Base-by-base conservation (phyloP, 1,284 basidiomycete genomes). In the Paramarasmius palmivorus region DNA sequence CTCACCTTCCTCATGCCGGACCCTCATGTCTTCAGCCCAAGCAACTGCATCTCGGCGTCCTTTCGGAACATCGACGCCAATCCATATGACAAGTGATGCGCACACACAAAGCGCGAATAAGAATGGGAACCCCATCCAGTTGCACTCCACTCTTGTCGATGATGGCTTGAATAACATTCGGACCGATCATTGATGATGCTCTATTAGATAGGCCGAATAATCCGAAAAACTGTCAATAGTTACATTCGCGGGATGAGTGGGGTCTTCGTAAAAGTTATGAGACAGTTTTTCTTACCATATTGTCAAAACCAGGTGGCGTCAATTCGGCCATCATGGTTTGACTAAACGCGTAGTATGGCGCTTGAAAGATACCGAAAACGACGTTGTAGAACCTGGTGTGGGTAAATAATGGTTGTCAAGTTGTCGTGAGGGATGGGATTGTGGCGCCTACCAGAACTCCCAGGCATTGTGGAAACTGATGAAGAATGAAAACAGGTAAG, bases 251-350 rank as follows among this genome's bases (percentile, higher is more conserved):
- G 14, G n/a, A 20, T 29, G 29, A 42, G 35, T 32, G 37, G 20
- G 46, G 39, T 46, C 42, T 39, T 9, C 49, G 26, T 23, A 8
- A 48, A 42, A 22, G 17, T 44, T 25, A 40, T 19, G 46, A 53
- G 34, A 37, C 8, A 56, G n/a, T n/a, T n/a, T n/a, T n/a, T n/a
- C 69, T 29, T 53, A 81, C 84, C 88, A 90, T 91, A 64, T 92
- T 90, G 62, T 92, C 88, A 60, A 87, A 92, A 0, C 90, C 90
- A 0, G 88, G 88, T 14, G 90, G 89, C 20, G 86, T 82, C 12
- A 93, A 77, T 65, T 93, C 92, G 0, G 87, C 86, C 88, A 93
- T 92, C 88, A 92, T 90, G 1, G 91, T 92, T 69, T 92, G 90
- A 17, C 88, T 81, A 64, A 88, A 90, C 0, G 91, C 88, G 64